These are phyloP conservation scores for Daldinia concentrica DNA, from an alignment of 495 filamentous ascomycete genomes.

Conservation along the genomic window DNA sequence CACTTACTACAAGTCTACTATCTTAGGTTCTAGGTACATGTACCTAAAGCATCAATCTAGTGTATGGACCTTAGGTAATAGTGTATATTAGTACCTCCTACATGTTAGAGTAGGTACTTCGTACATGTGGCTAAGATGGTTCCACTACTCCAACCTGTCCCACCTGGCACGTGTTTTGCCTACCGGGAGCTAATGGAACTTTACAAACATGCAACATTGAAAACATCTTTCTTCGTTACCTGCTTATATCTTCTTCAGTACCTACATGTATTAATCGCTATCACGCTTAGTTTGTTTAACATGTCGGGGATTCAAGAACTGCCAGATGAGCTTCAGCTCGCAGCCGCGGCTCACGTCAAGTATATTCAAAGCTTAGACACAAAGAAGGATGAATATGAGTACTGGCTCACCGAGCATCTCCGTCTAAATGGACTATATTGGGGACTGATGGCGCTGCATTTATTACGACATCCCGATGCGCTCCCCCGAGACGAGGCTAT, in stretches of 20 bases:
- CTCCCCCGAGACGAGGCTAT: conserved; percentile 84
- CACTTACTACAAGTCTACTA: too few relatives aligned
- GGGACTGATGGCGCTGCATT: conserved; percentile 88
- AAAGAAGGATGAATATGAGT: conserved; percentile 91
- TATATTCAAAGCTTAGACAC: conserved; percentile 95
- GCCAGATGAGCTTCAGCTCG: conserved; percentile 70
- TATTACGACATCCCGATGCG: conserved; percentile 80
- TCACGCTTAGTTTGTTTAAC: background rate
- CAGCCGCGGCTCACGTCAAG: conserved; percentile 80
- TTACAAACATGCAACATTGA: background rate
- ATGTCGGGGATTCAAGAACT: conserved; percentile 50
- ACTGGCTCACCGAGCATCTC: conserved; percentile 96
- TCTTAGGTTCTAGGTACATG: too few relatives aligned
- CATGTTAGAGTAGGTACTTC: too few relatives aligned
- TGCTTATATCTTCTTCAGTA: background rate
- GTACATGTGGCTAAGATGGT: background rate
- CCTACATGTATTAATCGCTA: background rate
- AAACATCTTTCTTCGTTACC: background rate
- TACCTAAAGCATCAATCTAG: too few relatives aligned
- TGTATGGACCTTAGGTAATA: too few relatives aligned
- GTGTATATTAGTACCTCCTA: too few relatives aligned
- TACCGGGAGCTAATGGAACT: background rate
- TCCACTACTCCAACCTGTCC: background rate
- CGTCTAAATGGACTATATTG: conserved; percentile 96
- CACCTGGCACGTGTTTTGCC: background rate